A percentile compares a stretch with the other conserved stretches of the same genome.
Evolutionary conservation across 1,139 yeast species (phyloP).

Genomic region (Sugiyamaella castrensis): DNA sequence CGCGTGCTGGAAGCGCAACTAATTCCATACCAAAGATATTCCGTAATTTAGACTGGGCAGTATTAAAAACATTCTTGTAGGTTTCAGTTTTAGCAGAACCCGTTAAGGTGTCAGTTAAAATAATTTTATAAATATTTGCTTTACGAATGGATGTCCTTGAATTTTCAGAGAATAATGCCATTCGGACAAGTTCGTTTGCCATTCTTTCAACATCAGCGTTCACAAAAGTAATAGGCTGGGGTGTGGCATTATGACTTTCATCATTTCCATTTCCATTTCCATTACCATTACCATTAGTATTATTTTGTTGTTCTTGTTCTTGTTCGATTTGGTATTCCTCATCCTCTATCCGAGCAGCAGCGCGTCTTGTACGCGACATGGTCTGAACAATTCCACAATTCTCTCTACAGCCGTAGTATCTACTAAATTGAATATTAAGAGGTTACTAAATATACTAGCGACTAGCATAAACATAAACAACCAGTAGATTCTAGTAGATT

Average conservation of each 20-base stretch:
- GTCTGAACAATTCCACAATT: no score
- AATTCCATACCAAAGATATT: slow-evolving; percentile 15
- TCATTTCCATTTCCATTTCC: no score
- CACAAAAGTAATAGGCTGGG: background rate
- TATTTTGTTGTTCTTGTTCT: no score
- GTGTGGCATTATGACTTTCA: background rate
- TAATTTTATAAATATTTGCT: background rate
- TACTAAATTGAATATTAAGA: no score
- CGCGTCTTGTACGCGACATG: no score
- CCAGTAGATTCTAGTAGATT: no score
- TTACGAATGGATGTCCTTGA: slow-evolving; percentile 4
- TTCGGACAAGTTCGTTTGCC: slow-evolving; percentile 13
- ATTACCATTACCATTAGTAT: no score
- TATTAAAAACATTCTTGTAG: background rate
- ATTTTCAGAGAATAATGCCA: slow-evolving; percentile 9
- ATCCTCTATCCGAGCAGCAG: no score
- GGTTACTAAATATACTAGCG: no score
- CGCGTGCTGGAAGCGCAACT: slow-evolving; percentile 13
- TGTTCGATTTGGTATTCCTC: no score
- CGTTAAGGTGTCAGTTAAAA: slow-evolving; percentile 1
- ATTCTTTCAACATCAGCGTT: slow-evolving; percentile 1
- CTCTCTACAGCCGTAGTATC: no score
- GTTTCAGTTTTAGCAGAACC: background rate
- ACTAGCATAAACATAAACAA: no score
- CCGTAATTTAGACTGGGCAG: slow-evolving; percentile 13